Percentiles rank a stretch among this genome's conserved stretches.
Conservation (phyloP, 768 basidiomycete species). For the Tylopilus intermedius region DNA sequence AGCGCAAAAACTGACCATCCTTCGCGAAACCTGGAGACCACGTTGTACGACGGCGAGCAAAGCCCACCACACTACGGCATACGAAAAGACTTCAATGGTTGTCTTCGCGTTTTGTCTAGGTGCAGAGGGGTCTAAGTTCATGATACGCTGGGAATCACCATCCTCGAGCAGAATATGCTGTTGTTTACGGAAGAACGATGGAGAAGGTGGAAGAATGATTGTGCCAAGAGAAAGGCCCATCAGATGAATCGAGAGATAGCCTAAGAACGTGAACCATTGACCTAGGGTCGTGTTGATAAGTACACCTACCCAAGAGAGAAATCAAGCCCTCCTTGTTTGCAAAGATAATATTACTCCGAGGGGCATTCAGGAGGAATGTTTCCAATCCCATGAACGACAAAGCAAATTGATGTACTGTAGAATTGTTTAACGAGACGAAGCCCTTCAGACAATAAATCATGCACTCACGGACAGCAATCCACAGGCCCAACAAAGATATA, state of each 20-base stretch:
- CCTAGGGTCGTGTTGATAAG: not conserved
- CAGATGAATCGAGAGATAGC: constrained; percentile 87
- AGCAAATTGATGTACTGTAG: constrained; percentile 65
- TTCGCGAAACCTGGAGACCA: constrained; percentile 47
- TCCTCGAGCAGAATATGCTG: constrained; percentile 24
- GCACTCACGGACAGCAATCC: constrained; percentile 54
- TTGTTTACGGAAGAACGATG: constrained; percentile 62
- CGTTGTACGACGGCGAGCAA: constrained; percentile 38
- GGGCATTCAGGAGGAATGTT: constrained; percentile 58
- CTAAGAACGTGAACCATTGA: constrained; percentile 33
- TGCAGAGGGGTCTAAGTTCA: constrained; percentile 17
- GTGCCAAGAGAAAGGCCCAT: constrained; percentile 82
- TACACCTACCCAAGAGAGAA: constrained; percentile 59
- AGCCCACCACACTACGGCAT: constrained; percentile 76
- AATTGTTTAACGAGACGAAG: not conserved
- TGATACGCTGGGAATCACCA: not conserved
- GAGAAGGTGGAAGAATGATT: constrained; percentile 71
- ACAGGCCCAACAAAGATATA: constrained; percentile 56
- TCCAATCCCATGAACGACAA: constrained; percentile 56
- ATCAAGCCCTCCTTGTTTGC: constrained; percentile 91
- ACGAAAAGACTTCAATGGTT: constrained; percentile 70
- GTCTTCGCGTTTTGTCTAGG: constrained; percentile 68
- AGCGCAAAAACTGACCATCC: constrained; percentile 45
- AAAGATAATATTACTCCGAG: constrained; percentile 59
- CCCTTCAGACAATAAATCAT: not conserved